Evolutionary conservation across 2,329 filamentous ascomycete species (phyloP), one percentile per base, ranked within the genome.

Genomic region (Aureobasidium namibiae): DNA sequence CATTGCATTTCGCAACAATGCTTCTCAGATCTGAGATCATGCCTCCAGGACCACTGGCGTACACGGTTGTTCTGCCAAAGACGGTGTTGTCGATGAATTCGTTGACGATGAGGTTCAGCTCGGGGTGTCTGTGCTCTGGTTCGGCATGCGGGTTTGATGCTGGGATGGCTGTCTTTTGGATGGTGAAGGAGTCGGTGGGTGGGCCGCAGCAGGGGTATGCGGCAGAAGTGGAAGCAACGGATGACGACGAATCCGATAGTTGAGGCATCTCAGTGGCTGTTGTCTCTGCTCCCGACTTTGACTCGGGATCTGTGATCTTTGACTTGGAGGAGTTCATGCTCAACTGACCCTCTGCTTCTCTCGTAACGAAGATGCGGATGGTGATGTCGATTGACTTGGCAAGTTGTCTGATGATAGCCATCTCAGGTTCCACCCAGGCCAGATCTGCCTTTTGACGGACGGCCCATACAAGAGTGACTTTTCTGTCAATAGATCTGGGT

Each of bases 311-410:
- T n/a, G 38, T 38, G 36, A n/a, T 56, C 38, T 4, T 58, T 42
- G 29, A 21, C 23, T 39, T 24, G n/a, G n/a, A n/a, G n/a, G n/a
- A n/a, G n/a, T n/a, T n/a, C n/a, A 16, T 33, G 24, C 1, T 31
- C 1, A 23, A 23, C 5, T 44, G 18, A 4, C 18, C 18, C 26
- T 56, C 46, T 13, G 42, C 54, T 41, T 61, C 61, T 13, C 61
- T 49, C 1, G 61, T 62, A 10, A 62, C 61, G 44, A 59, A 62
- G n/a, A 62, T 31, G 14, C 49, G 45, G 16, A 62, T 38, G 8
- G 42, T 50, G 26, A 62, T 23, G 18, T 52, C 41, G 14, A 49
- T 56, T 9, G 50, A 49, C 21, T 60, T 45, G n/a, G 48, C 58
- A 2, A 60, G 29, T 4, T 60, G 31, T 29, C 60, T 49, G 16